These are phyloP conservation scores for Candolleomyces eurysporus DNA, from an alignment of 768 basidiomycete genomes.

Conservation along the genomic window DNA sequence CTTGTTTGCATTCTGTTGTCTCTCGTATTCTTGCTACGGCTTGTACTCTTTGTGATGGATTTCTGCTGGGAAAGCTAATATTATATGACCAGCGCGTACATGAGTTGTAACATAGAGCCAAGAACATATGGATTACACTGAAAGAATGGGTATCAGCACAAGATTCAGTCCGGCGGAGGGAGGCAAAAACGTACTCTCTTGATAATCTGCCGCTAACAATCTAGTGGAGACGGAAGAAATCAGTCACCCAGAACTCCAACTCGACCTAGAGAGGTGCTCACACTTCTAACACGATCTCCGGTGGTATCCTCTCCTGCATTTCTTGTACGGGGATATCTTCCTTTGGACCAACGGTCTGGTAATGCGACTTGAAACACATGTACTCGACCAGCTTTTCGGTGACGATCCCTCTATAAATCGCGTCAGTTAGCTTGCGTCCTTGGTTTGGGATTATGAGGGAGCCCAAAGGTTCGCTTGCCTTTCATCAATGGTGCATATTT, in stretches of 20 bases:
- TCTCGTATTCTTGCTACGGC: too few species aligned
- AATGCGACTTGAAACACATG: conserved; percentile 80
- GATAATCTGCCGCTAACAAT: conserved; percentile 63
- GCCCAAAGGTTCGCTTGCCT: conserved; percentile 43
- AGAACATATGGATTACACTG: too few species aligned
- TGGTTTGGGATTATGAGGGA: neutral
- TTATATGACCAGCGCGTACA: too few species aligned
- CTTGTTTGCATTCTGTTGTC: too few species aligned
- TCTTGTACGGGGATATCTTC: conserved; percentile 79
- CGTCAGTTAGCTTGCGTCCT: neutral
- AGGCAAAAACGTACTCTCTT: conserved; percentile 45
- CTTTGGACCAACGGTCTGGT: conserved; percentile 64
- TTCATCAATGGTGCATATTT: conserved; percentile 67
- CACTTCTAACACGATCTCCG: conserved; percentile 89
- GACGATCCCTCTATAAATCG: conserved; percentile 52
- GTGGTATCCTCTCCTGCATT: conserved; percentile 78
- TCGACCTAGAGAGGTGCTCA: conserved; percentile 37
- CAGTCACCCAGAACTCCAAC: neutral
- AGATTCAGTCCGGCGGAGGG: neutral
- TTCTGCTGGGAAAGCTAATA: too few species aligned
- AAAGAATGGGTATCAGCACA: neutral
- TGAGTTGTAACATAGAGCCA: too few species aligned
- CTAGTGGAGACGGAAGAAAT: conserved; percentile 23
- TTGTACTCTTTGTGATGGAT: too few species aligned
- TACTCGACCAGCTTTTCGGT: conserved; percentile 90